Conservation (phyloP, 1,139 yeast genomes). For the Barnettozyma hawaiiensis region DNA sequence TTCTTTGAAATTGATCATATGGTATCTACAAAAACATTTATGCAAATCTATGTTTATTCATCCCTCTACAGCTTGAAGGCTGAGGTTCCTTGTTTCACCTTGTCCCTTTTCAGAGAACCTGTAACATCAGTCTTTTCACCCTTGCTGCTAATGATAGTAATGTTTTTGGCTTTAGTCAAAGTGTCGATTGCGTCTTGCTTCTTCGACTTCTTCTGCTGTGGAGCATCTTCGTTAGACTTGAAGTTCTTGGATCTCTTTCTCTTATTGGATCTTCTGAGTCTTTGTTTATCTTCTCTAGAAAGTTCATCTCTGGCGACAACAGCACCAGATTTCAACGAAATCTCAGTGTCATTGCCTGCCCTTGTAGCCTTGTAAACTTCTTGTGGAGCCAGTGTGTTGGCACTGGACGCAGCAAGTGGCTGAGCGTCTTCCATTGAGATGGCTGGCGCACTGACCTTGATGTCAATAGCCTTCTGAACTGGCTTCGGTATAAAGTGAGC, state of each 20-base stretch:
- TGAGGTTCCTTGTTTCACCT: conserved; percentile 23
- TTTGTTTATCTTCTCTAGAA: conserved; percentile 78
- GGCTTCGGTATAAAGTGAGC: conserved; percentile 95
- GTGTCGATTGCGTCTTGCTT: conserved; percentile 66
- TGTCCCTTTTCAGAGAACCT: conserved; percentile 55
- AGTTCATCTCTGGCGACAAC: conserved; percentile 81
- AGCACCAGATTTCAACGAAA: conserved; percentile 72
- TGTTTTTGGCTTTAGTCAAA: conserved; percentile 65
- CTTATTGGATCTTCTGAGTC: conserved; percentile 82
- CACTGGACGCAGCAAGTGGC: conserved; percentile 74
- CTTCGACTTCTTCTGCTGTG: conserved; percentile 47
- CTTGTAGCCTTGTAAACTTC: conserved; percentile 71
- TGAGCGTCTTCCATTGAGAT: conserved; percentile 95
- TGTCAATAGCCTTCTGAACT: conserved; percentile 69
- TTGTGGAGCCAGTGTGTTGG: conserved; percentile 88
- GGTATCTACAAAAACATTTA: no score
- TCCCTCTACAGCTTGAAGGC: conserved; percentile 27
- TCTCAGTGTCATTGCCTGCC: conserved; percentile 49
- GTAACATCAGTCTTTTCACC: conserved; percentile 72
- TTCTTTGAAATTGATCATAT: conserved; percentile 5
- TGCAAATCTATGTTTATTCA: no score
- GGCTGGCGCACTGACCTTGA: conserved; percentile 75
- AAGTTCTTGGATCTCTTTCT: conserved; percentile 64
- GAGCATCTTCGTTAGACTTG: conserved; percentile 30
- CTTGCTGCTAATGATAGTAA: conserved; percentile 69